Evolutionary conservation across 2,329 filamentous ascomycete species (phyloP), one percentile per base, ranked within the genome.

Genomic region (Verticillium alfalfae): DNA sequence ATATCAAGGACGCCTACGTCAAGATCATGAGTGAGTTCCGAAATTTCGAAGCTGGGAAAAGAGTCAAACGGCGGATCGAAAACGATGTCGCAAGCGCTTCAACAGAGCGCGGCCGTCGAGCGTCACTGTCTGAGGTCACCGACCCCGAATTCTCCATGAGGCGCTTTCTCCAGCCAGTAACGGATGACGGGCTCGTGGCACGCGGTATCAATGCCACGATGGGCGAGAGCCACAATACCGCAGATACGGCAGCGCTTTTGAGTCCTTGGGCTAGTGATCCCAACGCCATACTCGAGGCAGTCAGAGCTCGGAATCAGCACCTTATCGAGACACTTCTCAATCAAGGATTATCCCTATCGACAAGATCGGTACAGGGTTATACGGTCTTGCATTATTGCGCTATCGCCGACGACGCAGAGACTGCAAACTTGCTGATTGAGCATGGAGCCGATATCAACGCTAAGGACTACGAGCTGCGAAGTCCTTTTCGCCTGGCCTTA

Each of bases 301-400:
- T 56, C 45, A 26, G 36, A 18, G 34, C 26, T 36, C 31, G 22
- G 8, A 39, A 60, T 36, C 26, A n/a, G 8, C 45, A 38, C 9
- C 31, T 60, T 16, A 38, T 60, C n/a, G 34, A 36, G 34, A 31
- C 22, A 5, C 34, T 55, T n/a, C 31, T 60, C 22, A 15, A 8
- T 9, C 8, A 37, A 10, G 49, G 49, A 12, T 34, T 26, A 8
- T 60, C 58, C 12, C n/a, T 55, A 2, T 38, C 31, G 9, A n/a
- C 34, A 12, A 34, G 36, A 15, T 38, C 31, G 7, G 45, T 41
- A 6, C 45, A 60, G 13, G 58, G 58, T 18, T 55, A 38, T n/a
- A 56, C 58, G 16, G 58, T 37, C 5, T 49, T 60, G 18, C 58
- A 60, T n/a, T 54, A 13, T 18, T 60, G 58, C 58, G 58, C 58